Base-by-base conservation (phyloP, 805 yeast genomes). In the Metschnikowia lachancei region DNA sequence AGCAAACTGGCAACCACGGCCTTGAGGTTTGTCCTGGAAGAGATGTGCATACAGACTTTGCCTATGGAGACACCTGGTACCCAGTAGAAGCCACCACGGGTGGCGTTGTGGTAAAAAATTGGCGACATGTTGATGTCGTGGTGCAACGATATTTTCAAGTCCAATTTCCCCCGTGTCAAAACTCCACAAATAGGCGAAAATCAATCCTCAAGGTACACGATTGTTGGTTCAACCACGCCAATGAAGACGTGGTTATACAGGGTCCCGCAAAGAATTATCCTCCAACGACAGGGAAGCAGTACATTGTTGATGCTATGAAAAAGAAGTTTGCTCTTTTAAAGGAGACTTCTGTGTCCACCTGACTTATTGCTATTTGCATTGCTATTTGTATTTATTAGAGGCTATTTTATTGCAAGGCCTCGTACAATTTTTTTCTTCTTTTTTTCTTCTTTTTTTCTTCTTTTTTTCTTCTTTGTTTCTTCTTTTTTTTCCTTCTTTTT, bases 51-150 rank as follows among this genome's bases (percentile, higher is more conserved):
- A 61, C 65, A 4, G 66, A 62, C 30, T 65, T 61, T 51, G 71
- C 64, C 9, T 52, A 59, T 43, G 65, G 65, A 9, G 69, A 64
- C 39, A 52, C 55, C 26, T 66, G 70, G 71, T 59, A 63, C 16
- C 63, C 68, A 1, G 68, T 64, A 31, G 65, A 62, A 20, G 58
- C 69, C 7, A 47, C 24, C 3, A 62, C 67, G 4, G 69, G 70
- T 9, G 66, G 64, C 10, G 63, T 67, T 40, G 69, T 66, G 17
- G 61, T 66, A 35, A 65, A n/a, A 66, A 39, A 66, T 67, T 38
- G 70, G 72, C 10, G 70, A 67, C 46, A 65, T 66, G 70, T 49
- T 67, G 37, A 67, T 67, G 72, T 62, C 69, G 18, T 66, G 70
- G 70, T 57, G 64, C 3, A 70, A 66, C 46, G 70, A 63, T 41